Conservation (phyloP, 2,329 filamentous ascomycete genomes). For the Acephala macrosclerotiorum region DNA sequence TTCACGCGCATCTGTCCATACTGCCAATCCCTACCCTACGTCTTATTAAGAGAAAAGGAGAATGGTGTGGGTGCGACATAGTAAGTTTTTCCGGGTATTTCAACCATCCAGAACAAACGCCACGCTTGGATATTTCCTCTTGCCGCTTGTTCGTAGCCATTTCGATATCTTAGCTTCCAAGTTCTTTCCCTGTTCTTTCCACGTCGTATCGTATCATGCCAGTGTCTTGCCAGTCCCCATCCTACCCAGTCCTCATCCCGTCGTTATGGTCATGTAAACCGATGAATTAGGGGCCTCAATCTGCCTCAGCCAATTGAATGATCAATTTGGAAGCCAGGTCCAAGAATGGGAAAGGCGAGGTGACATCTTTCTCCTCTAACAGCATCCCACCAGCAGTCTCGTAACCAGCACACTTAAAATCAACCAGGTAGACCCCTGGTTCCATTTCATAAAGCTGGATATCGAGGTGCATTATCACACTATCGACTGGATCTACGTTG, state of each 20-base stretch:
- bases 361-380: conserved; percentile 92
- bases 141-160: neutral
- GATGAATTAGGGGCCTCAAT: conserved; percentile 48
- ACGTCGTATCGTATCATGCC: conserved; percentile 8
- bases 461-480: conserved; percentile 89
- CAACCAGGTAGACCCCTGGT: conserved; percentile 89
- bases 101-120: conserved; percentile 28
- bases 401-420: conserved; percentile 98
- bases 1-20: conserved; percentile 7
- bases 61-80: conserved; percentile 3
- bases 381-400: conserved; percentile 78
- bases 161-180: neutral
- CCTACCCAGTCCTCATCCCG: conserved; percentile 8
- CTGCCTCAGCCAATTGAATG: conserved; percentile 87
- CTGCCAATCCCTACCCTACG: neutral
- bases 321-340: conserved; percentile 93
- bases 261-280: conserved; percentile 10
- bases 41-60: conserved; percentile 15
- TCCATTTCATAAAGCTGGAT: conserved; percentile 98
- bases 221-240: conserved; percentile 9
- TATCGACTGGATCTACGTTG: conserved; percentile 38
- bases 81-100: conserved; percentile 25
- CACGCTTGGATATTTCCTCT: conserved; percentile 20
- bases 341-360: conserved; percentile 93
- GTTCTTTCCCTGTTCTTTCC: neutral